phyloP scores from a whole-genome alignment of 2,329 filamentous ascomycete genomes.

The Phoma sp. region DNA sequence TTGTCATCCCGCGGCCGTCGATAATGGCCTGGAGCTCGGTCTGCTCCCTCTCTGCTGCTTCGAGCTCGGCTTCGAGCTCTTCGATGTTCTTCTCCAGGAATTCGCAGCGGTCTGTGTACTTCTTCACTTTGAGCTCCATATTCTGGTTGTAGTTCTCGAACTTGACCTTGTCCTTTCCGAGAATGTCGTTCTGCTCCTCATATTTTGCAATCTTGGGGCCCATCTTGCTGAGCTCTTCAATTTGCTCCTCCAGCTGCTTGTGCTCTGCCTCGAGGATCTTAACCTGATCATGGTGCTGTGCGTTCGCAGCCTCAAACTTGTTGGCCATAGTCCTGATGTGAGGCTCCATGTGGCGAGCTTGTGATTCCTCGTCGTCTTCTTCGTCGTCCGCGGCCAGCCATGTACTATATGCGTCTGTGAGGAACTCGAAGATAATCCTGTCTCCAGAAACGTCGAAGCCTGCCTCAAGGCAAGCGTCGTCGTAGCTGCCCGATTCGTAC shows the following conservation, averaged over 20 bases:
- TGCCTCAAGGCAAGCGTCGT: slow-evolving; percentile 85
- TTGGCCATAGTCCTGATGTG: slow-evolving; percentile 87
- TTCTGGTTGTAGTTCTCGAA: slow-evolving; percentile 93
- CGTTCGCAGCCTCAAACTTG: slow-evolving; percentile 84
- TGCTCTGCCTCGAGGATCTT: slow-evolving; percentile 87
- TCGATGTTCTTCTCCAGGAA: slow-evolving; percentile 87
- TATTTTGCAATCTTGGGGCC: slow-evolving; percentile 82
- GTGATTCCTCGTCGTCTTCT: slow-evolving; percentile 80
- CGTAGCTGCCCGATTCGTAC: slow-evolving; percentile 78
- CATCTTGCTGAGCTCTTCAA: slow-evolving; percentile 86
- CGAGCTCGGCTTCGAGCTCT: slow-evolving; percentile 82
- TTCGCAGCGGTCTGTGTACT: slow-evolving; percentile 80
- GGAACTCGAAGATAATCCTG: slow-evolving; percentile 91
- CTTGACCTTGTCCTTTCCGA: slow-evolving; percentile 92
- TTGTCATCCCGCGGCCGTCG: slow-evolving; percentile 91
- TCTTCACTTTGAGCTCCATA: slow-evolving; percentile 83
- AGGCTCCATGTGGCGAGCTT: slow-evolving; percentile 70
- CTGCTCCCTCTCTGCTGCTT: slow-evolving; percentile 81
- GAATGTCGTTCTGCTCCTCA: slow-evolving; percentile 87
- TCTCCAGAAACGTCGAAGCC: slow-evolving; percentile 89
- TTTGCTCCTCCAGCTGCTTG: slow-evolving; percentile 78
- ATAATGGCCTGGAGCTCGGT: slow-evolving; percentile 80
- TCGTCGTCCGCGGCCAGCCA: slow-evolving; percentile 84
- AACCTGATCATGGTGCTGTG: slow-evolving; percentile 82
- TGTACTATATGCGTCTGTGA: slow-evolving; percentile 87